Evolutionary conservation across 768 basidiomycete genomes (phyloP), one percentile per base, ranked within the genome.

Genomic region (Hydnum rufescens): DNA sequence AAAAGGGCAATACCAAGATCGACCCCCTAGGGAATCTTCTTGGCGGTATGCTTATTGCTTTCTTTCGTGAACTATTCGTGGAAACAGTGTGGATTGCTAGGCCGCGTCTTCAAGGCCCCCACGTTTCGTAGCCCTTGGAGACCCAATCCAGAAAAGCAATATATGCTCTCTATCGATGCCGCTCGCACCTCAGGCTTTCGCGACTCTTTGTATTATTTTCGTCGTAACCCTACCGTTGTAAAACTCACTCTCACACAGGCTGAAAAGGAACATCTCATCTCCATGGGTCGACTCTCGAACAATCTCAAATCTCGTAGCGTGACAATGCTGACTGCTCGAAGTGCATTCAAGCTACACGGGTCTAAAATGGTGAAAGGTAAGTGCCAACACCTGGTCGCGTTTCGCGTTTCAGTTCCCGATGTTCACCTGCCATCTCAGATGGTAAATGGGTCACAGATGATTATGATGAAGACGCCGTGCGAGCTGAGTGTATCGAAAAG

Each of bases 191-290:
- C 88, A 19, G 95, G 95, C 3, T 96, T 89, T 67, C 77, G 89
- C 47, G 95, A 97, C 64, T 96, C 95, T 5, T 69, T 97, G n/a
- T 95, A 96, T 66, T 96, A 96, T 66, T 92, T 96, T 67, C 82
- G 95, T 2, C 76, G 89, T 4, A 95, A 93, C 57, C 77, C 78
- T 0, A 77, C 88, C 28, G 82, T 93, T 16, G 72, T 90, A 70
- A 97, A 97, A 65, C 74, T 95, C 55, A 82, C 81, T 57, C 87
- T 88, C 30, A 84, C 81, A 0, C 82, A 88, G 54, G 72, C 75
- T 18, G 95, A 97, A 66, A 95, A 96, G 63, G 88, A 96, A 58
- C 77, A 80, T 55, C 78, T 97, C 59, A 95, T 99, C 60, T 74
- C 78, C 39, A 76, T 76, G 48, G 89, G 89, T 2, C 83, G 88